phyloP scores from a whole-genome alignment of 192 early-diverging fungal species.

The Entomortierella parvispora region DNA sequence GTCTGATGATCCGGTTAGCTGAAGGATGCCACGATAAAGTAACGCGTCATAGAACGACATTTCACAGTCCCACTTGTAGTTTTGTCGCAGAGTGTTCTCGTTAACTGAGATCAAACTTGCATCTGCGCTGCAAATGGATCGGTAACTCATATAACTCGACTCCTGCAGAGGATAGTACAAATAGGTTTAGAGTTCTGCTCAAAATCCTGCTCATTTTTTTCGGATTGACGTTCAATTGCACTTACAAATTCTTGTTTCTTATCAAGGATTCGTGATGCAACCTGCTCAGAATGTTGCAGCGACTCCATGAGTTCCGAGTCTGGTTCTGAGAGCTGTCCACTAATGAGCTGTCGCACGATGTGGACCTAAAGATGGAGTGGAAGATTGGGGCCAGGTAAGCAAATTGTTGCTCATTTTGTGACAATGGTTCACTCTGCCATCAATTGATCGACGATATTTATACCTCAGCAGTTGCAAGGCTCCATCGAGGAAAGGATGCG shows the following conservation, averaged over 20 bases:
- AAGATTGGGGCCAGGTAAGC: too few species aligned
- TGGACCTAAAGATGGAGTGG: conserved; percentile 23
- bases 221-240: not conserved
- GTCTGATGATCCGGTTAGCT: conserved; percentile 44
- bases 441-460: too few species aligned
- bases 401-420: too few species aligned
- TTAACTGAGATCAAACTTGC: conserved; percentile 20
- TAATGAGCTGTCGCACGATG: conserved; percentile 51
- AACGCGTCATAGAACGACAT: conserved; percentile 54
- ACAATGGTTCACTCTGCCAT: too few species aligned
- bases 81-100: conserved; percentile 42
- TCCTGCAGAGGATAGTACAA: conserved; percentile 18
- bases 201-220: too few species aligned
- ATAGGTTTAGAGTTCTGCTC: not conserved
- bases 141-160: conserved; percentile 33
- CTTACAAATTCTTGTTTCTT: conserved; percentile 43
- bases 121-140: conserved; percentile 27
- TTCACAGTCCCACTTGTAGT: conserved; percentile 59
- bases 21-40: conserved; percentile 50
- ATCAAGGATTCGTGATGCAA: conserved; percentile 42
- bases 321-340: conserved; percentile 48
- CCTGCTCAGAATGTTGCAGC: conserved; percentile 45
- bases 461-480: conserved; percentile 49
- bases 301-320: conserved; percentile 51
- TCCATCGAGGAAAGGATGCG: conserved; percentile 45